Conservation (phyloP, 2,329 filamentous ascomycete species). For the Phoma sp. region DNA sequence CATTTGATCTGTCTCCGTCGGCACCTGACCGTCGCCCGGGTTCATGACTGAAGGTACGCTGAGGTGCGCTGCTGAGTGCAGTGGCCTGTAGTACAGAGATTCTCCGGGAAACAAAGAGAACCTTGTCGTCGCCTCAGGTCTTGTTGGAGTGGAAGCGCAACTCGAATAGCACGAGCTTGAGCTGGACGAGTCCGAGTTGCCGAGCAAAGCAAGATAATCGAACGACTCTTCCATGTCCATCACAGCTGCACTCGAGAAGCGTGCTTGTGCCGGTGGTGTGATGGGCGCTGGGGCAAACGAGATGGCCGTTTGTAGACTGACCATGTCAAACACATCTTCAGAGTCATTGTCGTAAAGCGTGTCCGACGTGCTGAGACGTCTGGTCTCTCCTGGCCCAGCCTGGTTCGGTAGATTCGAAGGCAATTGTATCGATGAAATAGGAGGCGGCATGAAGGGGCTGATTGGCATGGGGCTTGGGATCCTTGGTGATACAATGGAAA, state of each 20-base stretch:
- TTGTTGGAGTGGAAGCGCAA: slow-evolving; percentile 5
- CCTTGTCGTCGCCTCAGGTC: not conserved
- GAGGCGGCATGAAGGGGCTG: slow-evolving; percentile 13
- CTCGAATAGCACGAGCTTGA: slow-evolving; percentile 11
- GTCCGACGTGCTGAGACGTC: not conserved
- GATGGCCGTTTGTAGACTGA: slow-evolving; percentile 7
- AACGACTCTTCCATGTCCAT: not conserved
- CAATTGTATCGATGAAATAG: not conserved
- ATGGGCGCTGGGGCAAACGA: slow-evolving; percentile 7
- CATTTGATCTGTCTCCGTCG: not conserved
- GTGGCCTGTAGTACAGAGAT: not conserved
- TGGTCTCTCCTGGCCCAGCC: not conserved
- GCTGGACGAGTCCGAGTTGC: not conserved
- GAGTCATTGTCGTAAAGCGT: slow-evolving; percentile 10
- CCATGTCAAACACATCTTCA: slow-evolving; percentile 2
- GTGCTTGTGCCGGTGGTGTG: slow-evolving; percentile 4
- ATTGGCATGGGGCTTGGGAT: slow-evolving; percentile 13
- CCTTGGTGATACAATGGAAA: slow-evolving; percentile 10
- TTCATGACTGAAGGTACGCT: not conserved
- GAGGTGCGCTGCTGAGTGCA: not conserved
- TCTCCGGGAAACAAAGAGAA: not conserved
- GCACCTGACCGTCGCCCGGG: not conserved
- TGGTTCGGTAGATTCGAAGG: not conserved
- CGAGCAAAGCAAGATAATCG: not conserved
- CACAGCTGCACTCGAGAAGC: not conserved